These are phyloP conservation scores for Nothophaeocryptopus gaeumannii DNA, from an alignment of 2,329 filamentous ascomycete genomes.

Conservation along the genomic window DNA sequence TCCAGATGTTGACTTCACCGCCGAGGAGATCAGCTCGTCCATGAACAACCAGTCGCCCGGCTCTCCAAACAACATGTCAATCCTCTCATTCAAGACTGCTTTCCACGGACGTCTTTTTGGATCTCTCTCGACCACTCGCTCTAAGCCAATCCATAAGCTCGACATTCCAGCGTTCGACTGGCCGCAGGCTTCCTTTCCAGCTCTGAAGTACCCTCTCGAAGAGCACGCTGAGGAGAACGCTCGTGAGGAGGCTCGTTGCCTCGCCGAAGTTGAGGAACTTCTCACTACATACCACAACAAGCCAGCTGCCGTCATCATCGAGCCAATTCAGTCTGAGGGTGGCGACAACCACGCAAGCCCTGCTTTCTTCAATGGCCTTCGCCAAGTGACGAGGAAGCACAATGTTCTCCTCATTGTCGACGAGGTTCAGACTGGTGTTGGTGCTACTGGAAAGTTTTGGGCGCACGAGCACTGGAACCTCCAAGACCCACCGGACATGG, in stretches of 20 bases:
- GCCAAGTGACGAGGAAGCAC: slow-evolving; percentile 73
- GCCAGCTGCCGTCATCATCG: slow-evolving; percentile 77
- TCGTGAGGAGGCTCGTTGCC: slow-evolving; percentile 74
- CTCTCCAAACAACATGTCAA: slow-evolving; percentile 72
- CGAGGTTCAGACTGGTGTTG: slow-evolving; percentile 90
- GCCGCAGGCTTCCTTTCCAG: slow-evolving; percentile 84
- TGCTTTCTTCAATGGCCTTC: slow-evolving; percentile 80
- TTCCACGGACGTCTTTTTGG: slow-evolving; percentile 93
- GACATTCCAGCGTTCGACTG: slow-evolving; percentile 95
- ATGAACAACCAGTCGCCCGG: slow-evolving; percentile 83
- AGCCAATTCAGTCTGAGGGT: slow-evolving; percentile 91
- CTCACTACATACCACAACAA: slow-evolving; percentile 76
- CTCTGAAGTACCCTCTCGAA: slow-evolving; percentile 82
- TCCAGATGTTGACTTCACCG: slow-evolving; percentile 71
- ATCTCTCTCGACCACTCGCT: slow-evolving; percentile 81
- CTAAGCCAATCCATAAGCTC: slow-evolving; percentile 91
- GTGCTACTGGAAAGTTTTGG: slow-evolving; percentile 93
- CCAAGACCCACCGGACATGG: slow-evolving; percentile 77
- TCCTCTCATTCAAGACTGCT: slow-evolving; percentile 81
- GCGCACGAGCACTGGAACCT: slow-evolving; percentile 94
- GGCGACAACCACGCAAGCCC: slow-evolving; percentile 92
- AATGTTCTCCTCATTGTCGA: slow-evolving; percentile 84
- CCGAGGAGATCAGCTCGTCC: slow-evolving; percentile 67
- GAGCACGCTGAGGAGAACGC: slow-evolving; percentile 76
- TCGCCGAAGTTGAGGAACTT: slow-evolving; percentile 78